phyloP scores from a whole-genome alignment of 768 basidiomycete species.

The Rhizopogon sp. region DNA sequence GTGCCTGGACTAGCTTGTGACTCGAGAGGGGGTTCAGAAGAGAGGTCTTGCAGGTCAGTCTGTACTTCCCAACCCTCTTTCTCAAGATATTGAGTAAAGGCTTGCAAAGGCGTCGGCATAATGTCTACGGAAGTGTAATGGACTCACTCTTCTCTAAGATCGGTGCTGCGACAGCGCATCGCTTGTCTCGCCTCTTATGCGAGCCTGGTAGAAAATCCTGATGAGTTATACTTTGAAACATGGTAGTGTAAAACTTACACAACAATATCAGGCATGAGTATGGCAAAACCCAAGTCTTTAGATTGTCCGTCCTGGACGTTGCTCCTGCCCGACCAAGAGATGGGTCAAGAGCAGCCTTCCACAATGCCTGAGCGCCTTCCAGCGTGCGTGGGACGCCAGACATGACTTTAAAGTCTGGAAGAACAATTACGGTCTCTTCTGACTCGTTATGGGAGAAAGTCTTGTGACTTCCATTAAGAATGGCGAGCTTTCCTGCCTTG shows the following conservation, averaged over 20 bases:
- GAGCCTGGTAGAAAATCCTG: slow-evolving; percentile 52
- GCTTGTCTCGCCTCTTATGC: slow-evolving; percentile 89
- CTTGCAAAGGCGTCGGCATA: slow-evolving; percentile 30
- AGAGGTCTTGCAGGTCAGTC: slow-evolving; percentile 63
- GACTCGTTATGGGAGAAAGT: slow-evolving; percentile 54
- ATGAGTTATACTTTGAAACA: background rate
- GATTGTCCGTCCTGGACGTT: slow-evolving; percentile 36
- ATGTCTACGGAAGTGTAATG: background rate
- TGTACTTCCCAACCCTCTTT: slow-evolving; percentile 70
- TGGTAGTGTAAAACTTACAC: slow-evolving; percentile 49
- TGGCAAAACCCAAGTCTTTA: slow-evolving; percentile 77
- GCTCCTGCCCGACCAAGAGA: slow-evolving; percentile 44
- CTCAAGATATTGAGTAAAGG: slow-evolving; percentile 59
- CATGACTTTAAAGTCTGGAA: slow-evolving; percentile 90
- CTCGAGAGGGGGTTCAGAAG: slow-evolving; percentile 26
- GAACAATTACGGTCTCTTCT: slow-evolving; percentile 76
- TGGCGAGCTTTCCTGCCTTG: slow-evolving; percentile 53
- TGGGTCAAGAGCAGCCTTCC: slow-evolving; percentile 60
- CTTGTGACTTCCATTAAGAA: slow-evolving; percentile 81
- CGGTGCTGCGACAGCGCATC: slow-evolving; percentile 84
- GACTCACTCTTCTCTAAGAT: slow-evolving; percentile 69
- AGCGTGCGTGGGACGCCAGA: slow-evolving; percentile 60
- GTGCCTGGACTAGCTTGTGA: slow-evolving; percentile 30
- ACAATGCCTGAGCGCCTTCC: slow-evolving; percentile 67
- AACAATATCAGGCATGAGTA: slow-evolving; percentile 88